A percentile compares a stretch with the other conserved stretches of the same genome.
Conservation (phyloP, 2,329 filamentous ascomycete species). For the Aureobasidium uvarum region DNA sequence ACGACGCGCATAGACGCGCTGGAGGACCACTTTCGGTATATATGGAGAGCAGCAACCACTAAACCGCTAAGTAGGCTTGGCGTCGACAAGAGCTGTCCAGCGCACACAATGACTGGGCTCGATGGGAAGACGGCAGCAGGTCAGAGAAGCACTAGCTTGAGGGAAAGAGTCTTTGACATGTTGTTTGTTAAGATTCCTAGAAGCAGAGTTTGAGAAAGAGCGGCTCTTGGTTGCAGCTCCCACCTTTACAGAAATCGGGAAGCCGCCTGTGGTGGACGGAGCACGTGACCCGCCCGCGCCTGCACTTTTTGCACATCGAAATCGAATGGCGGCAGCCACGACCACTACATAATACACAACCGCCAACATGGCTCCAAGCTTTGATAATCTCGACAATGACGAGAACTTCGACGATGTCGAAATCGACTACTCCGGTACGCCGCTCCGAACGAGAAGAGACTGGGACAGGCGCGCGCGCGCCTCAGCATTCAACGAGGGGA, state of each 20-base stretch:
- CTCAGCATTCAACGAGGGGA: neutral
- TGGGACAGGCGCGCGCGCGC: neutral
- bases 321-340: slow-evolving; percentile 10
- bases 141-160: neutral
- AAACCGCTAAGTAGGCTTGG: slow-evolving; percentile 6
- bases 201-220: neutral
- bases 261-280: neutral
- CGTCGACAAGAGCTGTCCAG: neutral
- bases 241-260: neutral
- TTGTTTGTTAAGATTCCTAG: slow-evolving; percentile 1
- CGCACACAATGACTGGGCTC: neutral
- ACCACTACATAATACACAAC: slow-evolving; percentile 19
- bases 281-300: slow-evolving; percentile 6
- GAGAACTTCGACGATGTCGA: slow-evolving; percentile 91
- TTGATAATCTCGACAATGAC: slow-evolving; percentile 81
- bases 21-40: slow-evolving; percentile 19
- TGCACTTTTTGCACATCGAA: slow-evolving; percentile 19
- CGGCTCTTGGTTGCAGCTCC: neutral
- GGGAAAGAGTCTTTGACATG: neutral
- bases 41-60: slow-evolving; percentile 8
- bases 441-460: neutral
- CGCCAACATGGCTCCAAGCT: slow-evolving; percentile 82
- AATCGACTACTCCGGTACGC: slow-evolving; percentile 76
- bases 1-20: slow-evolving; percentile 21
- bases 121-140: neutral